These are phyloP conservation scores for Clarireedia sp. DNA, from an alignment of 2,329 filamentous ascomycete species.

Conservation along the genomic window DNA sequence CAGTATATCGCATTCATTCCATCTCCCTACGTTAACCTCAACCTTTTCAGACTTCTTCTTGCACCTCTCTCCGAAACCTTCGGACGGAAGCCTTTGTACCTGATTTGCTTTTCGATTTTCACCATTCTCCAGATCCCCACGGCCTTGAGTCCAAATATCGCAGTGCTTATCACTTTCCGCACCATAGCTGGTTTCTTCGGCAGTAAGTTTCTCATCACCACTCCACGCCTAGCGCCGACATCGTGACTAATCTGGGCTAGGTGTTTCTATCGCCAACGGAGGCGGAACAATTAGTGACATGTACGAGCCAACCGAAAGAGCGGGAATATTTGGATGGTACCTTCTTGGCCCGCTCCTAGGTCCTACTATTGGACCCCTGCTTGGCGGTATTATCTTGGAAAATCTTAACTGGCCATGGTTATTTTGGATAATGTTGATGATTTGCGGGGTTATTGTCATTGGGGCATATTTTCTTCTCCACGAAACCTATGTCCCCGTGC, in stretches of 20 bases:
- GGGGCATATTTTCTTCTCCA: slow-evolving; percentile 31
- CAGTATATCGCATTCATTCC: background rate
- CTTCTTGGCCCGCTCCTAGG: slow-evolving; percentile 42
- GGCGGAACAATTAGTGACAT: slow-evolving; percentile 45
- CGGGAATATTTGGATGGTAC: slow-evolving; percentile 32
- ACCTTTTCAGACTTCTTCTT: slow-evolving; percentile 40
- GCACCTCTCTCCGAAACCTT: slow-evolving; percentile 59
- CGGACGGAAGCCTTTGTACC: slow-evolving; percentile 59
- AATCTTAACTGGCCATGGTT: slow-evolving; percentile 33
- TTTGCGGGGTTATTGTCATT: slow-evolving; percentile 21
- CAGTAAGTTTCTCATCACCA: slow-evolving; percentile 9
- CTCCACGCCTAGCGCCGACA: background rate
- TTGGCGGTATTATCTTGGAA: slow-evolving; percentile 29
- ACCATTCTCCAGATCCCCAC: slow-evolving; percentile 45
- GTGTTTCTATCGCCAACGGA: slow-evolving; percentile 41
- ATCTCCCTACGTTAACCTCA: background rate
- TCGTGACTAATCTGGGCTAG: slow-evolving; percentile 4
- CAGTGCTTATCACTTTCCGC: slow-evolving; percentile 33
- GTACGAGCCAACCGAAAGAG: slow-evolving; percentile 39
- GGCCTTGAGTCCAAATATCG: slow-evolving; percentile 40
- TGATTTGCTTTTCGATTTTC: slow-evolving; percentile 46
- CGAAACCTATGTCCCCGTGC: slow-evolving; percentile 40
- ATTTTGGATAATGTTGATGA: slow-evolving; percentile 32
- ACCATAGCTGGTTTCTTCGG: slow-evolving; percentile 39
- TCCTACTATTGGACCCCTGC: slow-evolving; percentile 29